Percentiles rank a stretch among this genome's conserved stretches.
These are phyloP conservation scores for Digitaria exilis DNA, from an alignment of 202 grass and related monocot genomes.

Conservation along the genomic window DNA sequence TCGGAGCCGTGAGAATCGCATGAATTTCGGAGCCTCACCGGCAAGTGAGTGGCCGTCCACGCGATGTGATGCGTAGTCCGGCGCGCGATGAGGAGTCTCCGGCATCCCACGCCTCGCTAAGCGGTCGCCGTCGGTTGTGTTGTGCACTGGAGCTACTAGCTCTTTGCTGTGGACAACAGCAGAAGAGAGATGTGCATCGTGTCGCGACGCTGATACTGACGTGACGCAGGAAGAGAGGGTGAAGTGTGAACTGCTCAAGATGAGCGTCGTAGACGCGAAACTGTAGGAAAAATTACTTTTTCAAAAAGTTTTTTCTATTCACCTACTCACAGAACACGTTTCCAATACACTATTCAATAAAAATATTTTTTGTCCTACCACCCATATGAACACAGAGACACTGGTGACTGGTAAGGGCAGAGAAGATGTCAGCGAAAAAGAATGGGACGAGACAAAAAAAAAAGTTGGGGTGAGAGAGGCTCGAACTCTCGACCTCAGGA, in stretches of 20 bases:
- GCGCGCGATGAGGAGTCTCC: background rate
- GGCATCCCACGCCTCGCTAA: background rate
- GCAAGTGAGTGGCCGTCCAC: too few relatives aligned
- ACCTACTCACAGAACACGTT: too few relatives aligned
- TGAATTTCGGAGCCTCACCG: background rate
- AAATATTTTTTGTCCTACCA: too few relatives aligned
- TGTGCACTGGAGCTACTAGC: background rate
- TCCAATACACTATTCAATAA: too few relatives aligned
- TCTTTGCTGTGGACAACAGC: background rate
- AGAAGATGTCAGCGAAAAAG: too few relatives aligned
- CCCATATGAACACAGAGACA: too few relatives aligned
- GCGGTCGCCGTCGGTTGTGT: background rate
- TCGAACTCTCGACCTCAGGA: slow-evolving; percentile 74
- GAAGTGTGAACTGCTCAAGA: background rate
- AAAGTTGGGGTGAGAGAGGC: slow-evolving; percentile 78
- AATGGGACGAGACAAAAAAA: too few relatives aligned
- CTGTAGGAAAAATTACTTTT: too few relatives aligned
- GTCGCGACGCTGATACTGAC: background rate
- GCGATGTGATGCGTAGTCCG: background rate
- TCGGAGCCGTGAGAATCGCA: background rate
- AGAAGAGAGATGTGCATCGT: background rate
- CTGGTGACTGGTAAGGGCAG: too few relatives aligned
- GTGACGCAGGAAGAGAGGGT: background rate
- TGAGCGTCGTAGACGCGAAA: background rate
- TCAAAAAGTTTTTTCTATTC: too few relatives aligned